phyloP scores from a whole-genome alignment of 176 grass and related monocot genomes.

The Typha latifolia region DNA sequence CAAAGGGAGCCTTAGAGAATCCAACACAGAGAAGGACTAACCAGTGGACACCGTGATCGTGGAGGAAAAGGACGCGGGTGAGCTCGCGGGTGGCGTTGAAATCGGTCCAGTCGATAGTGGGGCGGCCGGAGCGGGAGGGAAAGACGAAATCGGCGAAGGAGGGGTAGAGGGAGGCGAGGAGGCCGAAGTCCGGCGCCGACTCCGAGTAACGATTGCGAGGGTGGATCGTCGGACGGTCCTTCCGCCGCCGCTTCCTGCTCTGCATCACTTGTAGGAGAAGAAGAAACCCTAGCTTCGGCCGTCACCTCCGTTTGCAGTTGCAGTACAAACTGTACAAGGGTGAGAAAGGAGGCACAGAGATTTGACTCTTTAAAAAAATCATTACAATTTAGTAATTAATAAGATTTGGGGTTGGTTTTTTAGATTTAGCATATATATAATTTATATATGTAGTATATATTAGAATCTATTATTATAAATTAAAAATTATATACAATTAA shows the following conservation, averaged over 20 bases:
- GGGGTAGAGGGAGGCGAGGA: constrained; percentile 65
- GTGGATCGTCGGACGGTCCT: constrained; percentile 42
- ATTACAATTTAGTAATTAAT: no score
- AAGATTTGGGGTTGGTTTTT: no score
- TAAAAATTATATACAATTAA: no score
- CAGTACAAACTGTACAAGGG: no score
- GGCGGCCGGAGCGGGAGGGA: constrained; percentile 23
- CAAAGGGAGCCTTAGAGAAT: background rate
- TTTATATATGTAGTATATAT: no score
- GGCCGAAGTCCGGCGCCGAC: constrained; percentile 64
- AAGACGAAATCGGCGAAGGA: constrained; percentile 42
- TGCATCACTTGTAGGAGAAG: background rate
- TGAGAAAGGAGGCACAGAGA: no score
- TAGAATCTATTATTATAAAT: no score
- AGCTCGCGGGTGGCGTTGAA: constrained; percentile 64
- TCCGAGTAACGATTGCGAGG: constrained; percentile 65
- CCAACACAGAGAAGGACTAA: background rate
- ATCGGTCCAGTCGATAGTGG: constrained; percentile 52
- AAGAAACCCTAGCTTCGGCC: no score
- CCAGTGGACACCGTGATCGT: constrained; percentile 85
- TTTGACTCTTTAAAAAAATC: no score
- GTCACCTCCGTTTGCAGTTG: no score
- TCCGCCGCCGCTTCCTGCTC: constrained; percentile 23
- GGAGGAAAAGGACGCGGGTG: constrained; percentile 83
- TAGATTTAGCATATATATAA: no score